Base-by-base conservation (phyloP, 148 eudicot species). In the Heliamphora exappendiculata region DNA sequence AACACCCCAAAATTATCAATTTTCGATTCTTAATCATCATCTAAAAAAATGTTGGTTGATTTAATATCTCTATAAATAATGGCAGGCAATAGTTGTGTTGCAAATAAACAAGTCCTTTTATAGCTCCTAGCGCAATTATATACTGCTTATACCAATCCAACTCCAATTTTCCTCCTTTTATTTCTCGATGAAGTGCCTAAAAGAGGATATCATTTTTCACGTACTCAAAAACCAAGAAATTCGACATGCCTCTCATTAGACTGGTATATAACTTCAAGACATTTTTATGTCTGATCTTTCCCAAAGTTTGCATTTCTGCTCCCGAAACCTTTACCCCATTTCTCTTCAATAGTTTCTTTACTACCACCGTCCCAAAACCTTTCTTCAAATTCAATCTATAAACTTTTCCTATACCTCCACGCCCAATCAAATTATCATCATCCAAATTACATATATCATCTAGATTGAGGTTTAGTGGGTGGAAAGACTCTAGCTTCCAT, bases 1-100 rank as follows among this genome's bases (percentile, higher is more conserved):
- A n/a, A n/a, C n/a, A n/a, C n/a, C n/a, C 99, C 99, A 78, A 95
- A 95, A 82, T 95, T 98, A 10, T 94, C 94, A 74, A 95, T 78
- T 68, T 93, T 95, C 0, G 99, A 90, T 73, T 95, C 97, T 39
- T 87, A 88, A 9, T 89, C 85, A 57, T 83, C 86, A 72, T 87
- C 91, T 13, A 93, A 87, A 78, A 95, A 87, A 59, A 95, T 93
- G 79, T 95, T 95, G 28, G 91, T 87, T 3, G 98, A 91, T 79
- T 95, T 95, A 8, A 95, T 86, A 42, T 95, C 99, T 73, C 99
- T 81, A 12, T 95, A 98, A 53, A 93, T 75, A 68, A 95, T 85
- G 91, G 81, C 6, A 90, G 92, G 39, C 86, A 81, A 69, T 94
- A 91, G 84, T 95, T 97, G 71, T 95, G 93, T 62, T 93, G 98